These are phyloP conservation scores for Rutstroemia sp. DNA, from an alignment of 2,329 filamentous ascomycete genomes.

Conservation along the genomic window DNA sequence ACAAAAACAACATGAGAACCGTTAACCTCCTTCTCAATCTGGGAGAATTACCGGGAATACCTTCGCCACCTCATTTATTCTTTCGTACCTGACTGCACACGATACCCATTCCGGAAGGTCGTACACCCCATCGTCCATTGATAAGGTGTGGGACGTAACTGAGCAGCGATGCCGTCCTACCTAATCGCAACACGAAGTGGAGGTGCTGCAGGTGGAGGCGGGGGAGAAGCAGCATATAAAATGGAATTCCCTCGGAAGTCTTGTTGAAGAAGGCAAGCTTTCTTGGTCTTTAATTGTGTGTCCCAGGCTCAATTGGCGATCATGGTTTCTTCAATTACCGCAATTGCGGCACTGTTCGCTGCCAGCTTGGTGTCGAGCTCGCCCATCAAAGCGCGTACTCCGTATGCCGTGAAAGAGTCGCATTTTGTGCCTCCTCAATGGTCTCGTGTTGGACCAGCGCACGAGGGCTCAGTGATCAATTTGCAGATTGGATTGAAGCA, in stretches of 20 bases:
- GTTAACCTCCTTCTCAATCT: neutral
- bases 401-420: constrained; percentile 11
- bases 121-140: neutral
- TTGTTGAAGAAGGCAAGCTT: neutral
- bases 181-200: neutral
- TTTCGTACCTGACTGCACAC: neutral
- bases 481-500: constrained; percentile 11
- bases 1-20: no score
- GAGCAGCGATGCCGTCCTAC: neutral
- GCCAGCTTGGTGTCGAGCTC: constrained; percentile 3
- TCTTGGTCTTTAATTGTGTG: neutral
- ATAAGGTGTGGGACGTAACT: neutral
- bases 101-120: constrained; percentile 4
- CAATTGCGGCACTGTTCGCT: neutral
- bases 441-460: constrained; percentile 6
- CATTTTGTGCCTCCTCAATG: constrained; percentile 7
- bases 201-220: neutral
- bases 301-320: neutral
- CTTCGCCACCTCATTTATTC: neutral
- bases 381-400: constrained; percentile 9
- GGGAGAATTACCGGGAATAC: neutral
- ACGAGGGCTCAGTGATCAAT: neutral
- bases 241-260: neutral
- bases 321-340: constrained; percentile 6
- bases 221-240: neutral